These are phyloP conservation scores for Rosa rugosa DNA, from an alignment of 306 rosid species.

Conservation along the genomic window DNA sequence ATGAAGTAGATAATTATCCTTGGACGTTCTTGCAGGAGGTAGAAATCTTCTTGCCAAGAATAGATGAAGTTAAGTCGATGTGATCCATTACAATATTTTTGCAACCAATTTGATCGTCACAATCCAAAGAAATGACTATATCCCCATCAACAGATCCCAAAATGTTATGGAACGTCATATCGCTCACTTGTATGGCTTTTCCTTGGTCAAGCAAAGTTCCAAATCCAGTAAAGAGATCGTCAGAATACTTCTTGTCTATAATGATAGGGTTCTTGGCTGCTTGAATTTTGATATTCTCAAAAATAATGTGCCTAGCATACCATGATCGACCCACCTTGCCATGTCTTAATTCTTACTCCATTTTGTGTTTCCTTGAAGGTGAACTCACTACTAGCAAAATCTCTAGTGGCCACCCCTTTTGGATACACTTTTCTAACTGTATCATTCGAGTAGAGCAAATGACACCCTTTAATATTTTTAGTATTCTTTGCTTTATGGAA, in stretches of 20 bases:
- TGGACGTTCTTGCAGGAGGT: conserved; percentile 12
- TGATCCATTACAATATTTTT: not conserved
- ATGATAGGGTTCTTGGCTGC: conserved; percentile 8
- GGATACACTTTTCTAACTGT: too few relatives aligned
- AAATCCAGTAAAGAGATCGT: not conserved
- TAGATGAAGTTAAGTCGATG: not conserved
- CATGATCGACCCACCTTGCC: conserved; percentile 27
- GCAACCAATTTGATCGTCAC: not conserved
- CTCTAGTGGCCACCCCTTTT: too few relatives aligned
- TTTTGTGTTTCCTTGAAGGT: conserved; percentile 35
- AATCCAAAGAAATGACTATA: conserved; percentile 1
- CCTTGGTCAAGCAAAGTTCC: not conserved
- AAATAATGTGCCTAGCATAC: conserved; percentile 7
- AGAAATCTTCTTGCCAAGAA: not conserved
- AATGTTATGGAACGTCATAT: not conserved
- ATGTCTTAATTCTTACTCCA: conserved; percentile 66
- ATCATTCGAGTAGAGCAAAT: too few relatives aligned
- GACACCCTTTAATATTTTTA: too few relatives aligned
- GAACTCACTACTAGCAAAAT: not conserved
- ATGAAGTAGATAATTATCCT: not conserved
- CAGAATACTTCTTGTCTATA: conserved; percentile 4
- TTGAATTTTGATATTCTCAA: not conserved
- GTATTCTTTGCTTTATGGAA: too few relatives aligned
- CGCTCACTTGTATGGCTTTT: conserved; percentile 5
- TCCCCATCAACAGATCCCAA: not conserved